Percentiles rank a stretch among this genome's conserved stretches.
Conservation (phyloP, 2,329 filamentous ascomycete species). For the Aschersonia sp. region DNA sequence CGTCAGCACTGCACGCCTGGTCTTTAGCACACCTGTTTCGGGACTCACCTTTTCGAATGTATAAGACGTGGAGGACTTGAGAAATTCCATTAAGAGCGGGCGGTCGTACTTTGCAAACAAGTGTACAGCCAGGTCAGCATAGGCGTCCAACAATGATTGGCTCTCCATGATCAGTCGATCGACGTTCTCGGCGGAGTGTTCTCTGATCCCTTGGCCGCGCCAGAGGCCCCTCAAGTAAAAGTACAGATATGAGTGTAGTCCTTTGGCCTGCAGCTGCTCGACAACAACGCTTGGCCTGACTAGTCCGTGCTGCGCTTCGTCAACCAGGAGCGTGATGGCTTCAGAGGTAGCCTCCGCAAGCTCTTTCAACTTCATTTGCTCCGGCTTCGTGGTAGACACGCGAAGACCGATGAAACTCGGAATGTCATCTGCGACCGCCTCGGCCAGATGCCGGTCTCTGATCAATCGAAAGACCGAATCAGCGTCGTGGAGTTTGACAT, state of each 20-base stretch:
- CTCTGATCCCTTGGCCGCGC: constrained; percentile 53
- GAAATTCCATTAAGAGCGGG: constrained; percentile 67
- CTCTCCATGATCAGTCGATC: constrained; percentile 45
- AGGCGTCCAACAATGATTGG: constrained; percentile 62
- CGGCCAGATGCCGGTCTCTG: constrained; percentile 75
- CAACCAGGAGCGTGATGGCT: constrained; percentile 72
- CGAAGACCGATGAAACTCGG: constrained; percentile 75
- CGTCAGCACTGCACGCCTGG: neutral
- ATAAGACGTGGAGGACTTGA: constrained; percentile 75
- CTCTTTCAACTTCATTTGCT: constrained; percentile 50
- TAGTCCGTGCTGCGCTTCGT: constrained; percentile 81
- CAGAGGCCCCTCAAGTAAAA: constrained; percentile 85
- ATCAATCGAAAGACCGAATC: constrained; percentile 81
- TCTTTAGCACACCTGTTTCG: neutral
- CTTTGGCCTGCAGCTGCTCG: constrained; percentile 54
- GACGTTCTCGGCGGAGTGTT: constrained; percentile 35
- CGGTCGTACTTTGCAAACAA: constrained; percentile 79
- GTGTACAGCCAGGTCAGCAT: constrained; percentile 74
- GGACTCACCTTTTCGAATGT: constrained; percentile 55
- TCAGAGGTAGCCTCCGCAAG: constrained; percentile 70
- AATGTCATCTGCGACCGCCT: constrained; percentile 80
- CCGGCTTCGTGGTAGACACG: constrained; percentile 57
- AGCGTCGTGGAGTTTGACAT: constrained; percentile 82
- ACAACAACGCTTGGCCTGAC: constrained; percentile 68
- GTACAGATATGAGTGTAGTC: constrained; percentile 64